phyloP scores from a whole-genome alignment of 495 filamentous ascomycete species.

The Aspergillus steynii region DNA sequence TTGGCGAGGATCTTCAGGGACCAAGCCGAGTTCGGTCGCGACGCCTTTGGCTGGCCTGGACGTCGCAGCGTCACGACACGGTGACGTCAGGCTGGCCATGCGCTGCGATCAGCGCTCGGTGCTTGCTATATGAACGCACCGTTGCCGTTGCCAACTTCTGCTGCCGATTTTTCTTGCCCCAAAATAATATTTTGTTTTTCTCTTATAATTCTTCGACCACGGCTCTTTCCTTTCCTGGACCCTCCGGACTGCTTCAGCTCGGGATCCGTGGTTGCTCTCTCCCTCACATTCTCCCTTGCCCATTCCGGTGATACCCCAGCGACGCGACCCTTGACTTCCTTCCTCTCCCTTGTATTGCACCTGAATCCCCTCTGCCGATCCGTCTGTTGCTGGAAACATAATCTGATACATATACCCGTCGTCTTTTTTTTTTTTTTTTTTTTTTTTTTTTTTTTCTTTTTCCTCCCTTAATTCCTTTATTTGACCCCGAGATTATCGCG shows the following conservation, averaged over 20 bases:
- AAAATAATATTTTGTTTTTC: background rate
- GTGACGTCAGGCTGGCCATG: slow-evolving; percentile 25
- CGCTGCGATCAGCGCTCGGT: background rate
- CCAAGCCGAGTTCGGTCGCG: background rate
- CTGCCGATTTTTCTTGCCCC: background rate
- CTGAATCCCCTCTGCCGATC: slow-evolving; percentile 17
- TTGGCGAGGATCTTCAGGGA: background rate
- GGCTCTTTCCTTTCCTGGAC: slow-evolving; percentile 5
- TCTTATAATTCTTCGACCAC: background rate
- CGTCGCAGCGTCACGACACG: slow-evolving; percentile 15
- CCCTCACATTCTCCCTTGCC: slow-evolving; percentile 6
- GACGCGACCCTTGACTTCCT: slow-evolving; percentile 14
- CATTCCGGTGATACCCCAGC: slow-evolving; percentile 43
- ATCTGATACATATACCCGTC: background rate
- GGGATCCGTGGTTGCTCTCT: slow-evolving; percentile 1
- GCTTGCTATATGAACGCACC: background rate
- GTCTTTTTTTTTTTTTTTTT: background rate
- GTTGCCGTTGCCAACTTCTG: background rate
- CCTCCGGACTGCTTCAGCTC: background rate
- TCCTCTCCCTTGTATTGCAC: slow-evolving; percentile 20
- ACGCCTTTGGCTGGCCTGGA: too few relatives aligned
- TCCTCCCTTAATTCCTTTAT: background rate
- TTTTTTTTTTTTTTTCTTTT: too few relatives aligned
- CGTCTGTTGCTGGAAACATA: background rate
- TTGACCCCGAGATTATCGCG: background rate